Evolutionary conservation across 306 rosid species (phyloP).

Genomic region (Morella rubra): DNA sequence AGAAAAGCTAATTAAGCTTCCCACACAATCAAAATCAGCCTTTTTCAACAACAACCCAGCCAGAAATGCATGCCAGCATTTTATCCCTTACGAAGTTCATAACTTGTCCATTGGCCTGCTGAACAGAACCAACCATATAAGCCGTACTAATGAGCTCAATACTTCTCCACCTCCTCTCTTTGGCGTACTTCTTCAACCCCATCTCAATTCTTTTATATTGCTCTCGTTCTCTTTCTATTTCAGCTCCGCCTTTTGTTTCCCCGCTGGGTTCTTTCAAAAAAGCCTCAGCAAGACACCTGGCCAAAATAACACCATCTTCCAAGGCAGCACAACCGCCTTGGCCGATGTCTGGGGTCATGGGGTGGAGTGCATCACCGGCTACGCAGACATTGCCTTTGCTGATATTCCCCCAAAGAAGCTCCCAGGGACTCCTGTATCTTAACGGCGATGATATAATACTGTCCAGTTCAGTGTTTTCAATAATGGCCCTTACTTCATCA

Average conservation of each 20-base stretch:
- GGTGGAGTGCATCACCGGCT: constrained; percentile 66
- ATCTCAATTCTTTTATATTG: constrained; percentile 39
- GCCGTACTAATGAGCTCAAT: constrained; percentile 41
- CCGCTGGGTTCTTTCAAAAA: constrained; percentile 16
- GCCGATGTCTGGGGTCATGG: constrained; percentile 67
- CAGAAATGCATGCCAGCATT: constrained; percentile 38
- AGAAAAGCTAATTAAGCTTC: constrained; percentile 25
- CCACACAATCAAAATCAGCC: constrained; percentile 64
- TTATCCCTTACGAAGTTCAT: constrained; percentile 49
- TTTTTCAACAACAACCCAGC: constrained; percentile 23
- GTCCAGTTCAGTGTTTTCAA: constrained; percentile 45
- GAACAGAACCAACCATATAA: constrained; percentile 50
- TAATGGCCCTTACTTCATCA: constrained; percentile 30
- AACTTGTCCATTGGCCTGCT: constrained; percentile 33
- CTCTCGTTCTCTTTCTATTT: constrained; percentile 31
- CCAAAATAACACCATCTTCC: constrained; percentile 62
- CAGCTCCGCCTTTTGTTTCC: background rate
- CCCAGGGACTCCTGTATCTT: constrained; percentile 61
- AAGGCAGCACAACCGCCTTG: constrained; percentile 64
- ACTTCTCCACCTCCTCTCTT: constrained; percentile 69
- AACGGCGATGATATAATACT: constrained; percentile 36
- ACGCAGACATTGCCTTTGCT: constrained; percentile 66
- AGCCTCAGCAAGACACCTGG: constrained; percentile 62
- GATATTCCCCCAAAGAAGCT: constrained; percentile 52
- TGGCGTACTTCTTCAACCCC: constrained; percentile 57